Evolutionary conservation across 805 yeast species (phyloP).

Genomic region (Hanseniaspora jakobsenii): DNA sequence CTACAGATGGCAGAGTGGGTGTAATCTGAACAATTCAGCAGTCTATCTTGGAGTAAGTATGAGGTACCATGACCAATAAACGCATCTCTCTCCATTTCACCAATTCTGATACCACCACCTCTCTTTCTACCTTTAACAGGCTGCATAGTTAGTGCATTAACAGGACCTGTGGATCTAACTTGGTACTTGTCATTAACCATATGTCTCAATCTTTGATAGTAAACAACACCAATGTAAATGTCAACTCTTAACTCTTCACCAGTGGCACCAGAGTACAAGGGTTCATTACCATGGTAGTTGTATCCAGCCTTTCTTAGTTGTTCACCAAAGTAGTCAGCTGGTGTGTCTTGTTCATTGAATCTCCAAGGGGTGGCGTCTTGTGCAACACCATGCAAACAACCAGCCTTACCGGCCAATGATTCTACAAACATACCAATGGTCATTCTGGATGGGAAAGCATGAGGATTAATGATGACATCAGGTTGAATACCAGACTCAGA

Average conservation of each 20-base stretch:
- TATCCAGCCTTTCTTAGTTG: slow-evolving; percentile 80
- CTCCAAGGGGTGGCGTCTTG: slow-evolving; percentile 97
- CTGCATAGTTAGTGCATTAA: slow-evolving; percentile 92
- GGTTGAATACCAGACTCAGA: slow-evolving; percentile 94
- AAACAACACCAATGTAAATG: slow-evolving; percentile 92
- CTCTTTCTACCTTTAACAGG: slow-evolving; percentile 99
- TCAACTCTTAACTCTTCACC: slow-evolving; percentile 96
- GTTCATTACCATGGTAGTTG: slow-evolving; percentile 96
- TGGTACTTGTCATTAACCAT: slow-evolving; percentile 99
- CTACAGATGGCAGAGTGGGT: slow-evolving; percentile 85
- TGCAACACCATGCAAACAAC: slow-evolving; percentile 93
- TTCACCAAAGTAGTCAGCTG: slow-evolving; percentile 95
- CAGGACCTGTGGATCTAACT: slow-evolving; percentile 98
- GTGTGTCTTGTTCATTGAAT: slow-evolving; percentile 82
- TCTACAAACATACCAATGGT: slow-evolving; percentile 99
- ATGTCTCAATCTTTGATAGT: slow-evolving; percentile 95
- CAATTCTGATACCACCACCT: slow-evolving; percentile 98
- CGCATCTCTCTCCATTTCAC: slow-evolving; percentile 99
- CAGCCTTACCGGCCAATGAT: slow-evolving; percentile 96
- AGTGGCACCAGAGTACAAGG: slow-evolving; percentile 96
- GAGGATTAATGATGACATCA: slow-evolving; percentile 94
- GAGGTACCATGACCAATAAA: slow-evolving; percentile 97
- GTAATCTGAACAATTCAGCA: slow-evolving; percentile 90
- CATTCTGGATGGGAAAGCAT: slow-evolving; percentile 99
- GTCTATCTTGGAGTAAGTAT: slow-evolving; percentile 82